Conservation (phyloP, 106 monocot species). For the Dendrobium huoshanense region DNA sequence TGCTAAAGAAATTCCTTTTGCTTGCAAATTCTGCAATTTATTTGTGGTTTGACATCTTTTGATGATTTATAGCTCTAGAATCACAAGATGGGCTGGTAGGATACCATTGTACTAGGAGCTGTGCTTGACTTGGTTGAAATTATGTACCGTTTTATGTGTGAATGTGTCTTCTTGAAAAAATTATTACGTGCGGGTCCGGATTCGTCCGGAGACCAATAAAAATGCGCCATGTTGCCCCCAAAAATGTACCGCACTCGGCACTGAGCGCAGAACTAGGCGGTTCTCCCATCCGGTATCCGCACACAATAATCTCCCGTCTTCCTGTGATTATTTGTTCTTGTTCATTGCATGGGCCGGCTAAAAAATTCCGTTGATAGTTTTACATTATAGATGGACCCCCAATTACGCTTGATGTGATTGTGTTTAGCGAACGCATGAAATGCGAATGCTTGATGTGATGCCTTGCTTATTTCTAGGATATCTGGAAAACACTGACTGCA, state of each 20-base stretch:
- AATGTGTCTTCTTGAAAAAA: neutral
- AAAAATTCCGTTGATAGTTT: neutral
- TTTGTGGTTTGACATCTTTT: neutral
- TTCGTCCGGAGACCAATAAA: too few relatives aligned
- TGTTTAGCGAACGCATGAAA: neutral
- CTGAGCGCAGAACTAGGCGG: too few relatives aligned
- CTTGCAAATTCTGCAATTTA: neutral
- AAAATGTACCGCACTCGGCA: too few relatives aligned
- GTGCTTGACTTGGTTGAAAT: neutral
- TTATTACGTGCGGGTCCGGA: too few relatives aligned
- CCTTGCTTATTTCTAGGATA: neutral
- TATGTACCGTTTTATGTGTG: neutral
- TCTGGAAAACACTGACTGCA: neutral
- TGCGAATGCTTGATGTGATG: neutral
- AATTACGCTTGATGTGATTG: neutral
- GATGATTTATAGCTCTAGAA: neutral
- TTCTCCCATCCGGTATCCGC: too few relatives aligned
- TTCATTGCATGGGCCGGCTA: neutral
- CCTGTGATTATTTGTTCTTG: neutral
- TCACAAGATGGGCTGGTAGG: neutral
- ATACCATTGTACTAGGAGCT: neutral
- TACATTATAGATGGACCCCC: neutral
- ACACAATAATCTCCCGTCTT: too few relatives aligned
- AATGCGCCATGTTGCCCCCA: too few relatives aligned
- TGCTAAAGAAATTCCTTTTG: neutral